A percentile compares a stretch with the other conserved stretches of the same genome.
These are phyloP conservation scores for Leccinum pallidistipes DNA, from an alignment of 1,284 basidiomycete species.

Conservation along the genomic window DNA sequence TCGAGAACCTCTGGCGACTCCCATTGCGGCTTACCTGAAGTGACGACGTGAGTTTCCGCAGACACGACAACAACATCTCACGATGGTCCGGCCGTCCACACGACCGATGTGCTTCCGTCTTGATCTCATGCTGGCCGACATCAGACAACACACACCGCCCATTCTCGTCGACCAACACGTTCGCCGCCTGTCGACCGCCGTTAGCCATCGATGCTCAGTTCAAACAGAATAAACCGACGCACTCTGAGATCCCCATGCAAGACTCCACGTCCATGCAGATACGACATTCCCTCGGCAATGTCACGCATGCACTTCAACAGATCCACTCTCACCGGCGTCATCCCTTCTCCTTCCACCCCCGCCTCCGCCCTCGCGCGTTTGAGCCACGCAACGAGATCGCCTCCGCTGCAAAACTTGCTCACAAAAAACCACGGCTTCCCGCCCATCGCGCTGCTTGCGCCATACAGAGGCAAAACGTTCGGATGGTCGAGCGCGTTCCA, in stretches of 20 bases:
- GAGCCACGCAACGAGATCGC: constrained; percentile 41
- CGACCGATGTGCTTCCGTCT: constrained; percentile 61
- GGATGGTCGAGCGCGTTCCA: constrained; percentile 54
- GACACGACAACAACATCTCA: constrained; percentile 33
- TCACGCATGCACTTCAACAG: constrained; percentile 63
- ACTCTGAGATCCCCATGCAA: constrained; percentile 76
- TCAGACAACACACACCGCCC: constrained; percentile 71
- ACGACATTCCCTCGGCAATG: constrained; percentile 75
- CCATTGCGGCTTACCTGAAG: constrained; percentile 62
- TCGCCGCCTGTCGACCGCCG: constrained; percentile 51
- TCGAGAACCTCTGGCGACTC: constrained; percentile 71
- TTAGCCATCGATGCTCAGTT: constrained; percentile 1
- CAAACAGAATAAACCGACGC: neutral
- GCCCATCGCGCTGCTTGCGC: constrained; percentile 57
- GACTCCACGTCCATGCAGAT: constrained; percentile 63
- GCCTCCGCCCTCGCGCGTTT: constrained; percentile 17
- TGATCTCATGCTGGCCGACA: constrained; percentile 80
- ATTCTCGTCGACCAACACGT: constrained; percentile 70
- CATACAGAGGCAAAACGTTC: constrained; percentile 55
- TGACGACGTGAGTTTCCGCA: neutral
- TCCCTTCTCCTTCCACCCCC: neutral
- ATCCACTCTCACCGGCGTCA: constrained; percentile 37
- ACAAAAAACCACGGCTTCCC: constrained; percentile 71
- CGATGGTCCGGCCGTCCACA: constrained; percentile 54
- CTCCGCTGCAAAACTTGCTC: constrained; percentile 57